Evolutionary conservation across 306 rosid genomes (phyloP), one percentile per base, ranked within the genome.

Genomic region (Fragaria iinumae): DNA sequence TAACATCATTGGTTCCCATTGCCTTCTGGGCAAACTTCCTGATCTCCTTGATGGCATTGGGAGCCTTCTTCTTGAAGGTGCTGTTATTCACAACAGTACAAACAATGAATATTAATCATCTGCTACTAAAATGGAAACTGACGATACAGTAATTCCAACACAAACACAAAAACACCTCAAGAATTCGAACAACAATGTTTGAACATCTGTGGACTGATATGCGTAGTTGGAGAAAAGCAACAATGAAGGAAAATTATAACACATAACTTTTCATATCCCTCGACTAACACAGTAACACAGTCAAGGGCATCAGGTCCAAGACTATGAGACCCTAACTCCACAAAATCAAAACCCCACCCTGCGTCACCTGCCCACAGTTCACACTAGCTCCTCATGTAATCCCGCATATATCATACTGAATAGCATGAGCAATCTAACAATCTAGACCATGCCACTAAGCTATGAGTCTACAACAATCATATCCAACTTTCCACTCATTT

Each of bases 51-150:
- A 94, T 91, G 13, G 98, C 98, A 9, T 91, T 91, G 0, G 98
- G 98, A 68, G 98, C 98, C 75, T 94, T 94, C 96, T 94, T 91
- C 86, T 94, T 94, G 82, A 94, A 94, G 29, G 98, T 91, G 85
- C 97, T 94, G 79, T 84, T 41, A 43, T 82, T 29, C 20, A 67
- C n/a, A 45, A 74, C 14, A 73, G 25, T 3, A 23, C 6, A 85
- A 47, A 18, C 7, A 62, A 14, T 5, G 17, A 12, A 65, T 11
- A 64, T 64, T 0, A 34, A 64, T 34, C 11, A 5, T 49, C 44
- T 27, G 52, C 20, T 6, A 55, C 71, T 14, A 18, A 13, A 44
- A 43, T 2, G 62, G 6, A 49, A 49, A 49, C 21, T 8, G 16
- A 13, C 36, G 27, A 4, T 29, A 17, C 1, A 25, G 8, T 20